Conservation (phyloP, 495 filamentous ascomycete genomes). For the Penicillium nucicola region DNA sequence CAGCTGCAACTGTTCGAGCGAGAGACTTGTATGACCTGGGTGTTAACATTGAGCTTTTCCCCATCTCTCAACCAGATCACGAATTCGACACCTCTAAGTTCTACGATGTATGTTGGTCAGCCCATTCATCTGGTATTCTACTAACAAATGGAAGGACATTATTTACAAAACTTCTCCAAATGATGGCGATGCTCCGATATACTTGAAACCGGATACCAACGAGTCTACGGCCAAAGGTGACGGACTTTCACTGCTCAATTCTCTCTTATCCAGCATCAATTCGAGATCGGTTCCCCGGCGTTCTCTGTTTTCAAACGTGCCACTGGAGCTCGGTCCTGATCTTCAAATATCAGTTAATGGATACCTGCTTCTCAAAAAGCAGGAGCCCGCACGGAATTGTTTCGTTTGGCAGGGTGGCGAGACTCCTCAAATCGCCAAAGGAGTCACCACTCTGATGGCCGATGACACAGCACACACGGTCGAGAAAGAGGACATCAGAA, state of each 20-base stretch:
- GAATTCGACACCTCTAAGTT: conserved; percentile 84
- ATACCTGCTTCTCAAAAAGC: conserved; percentile 82
- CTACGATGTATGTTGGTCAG: conserved; percentile 67
- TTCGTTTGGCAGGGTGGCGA: conserved; percentile 86
- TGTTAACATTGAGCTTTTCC: conserved; percentile 90
- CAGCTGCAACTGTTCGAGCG: conserved; percentile 77
- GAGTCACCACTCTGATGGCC: conserved; percentile 66
- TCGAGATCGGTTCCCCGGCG: conserved; percentile 86
- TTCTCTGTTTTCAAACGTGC: conserved; percentile 78
- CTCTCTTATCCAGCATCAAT: conserved; percentile 84
- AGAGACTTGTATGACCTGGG: conserved; percentile 96
- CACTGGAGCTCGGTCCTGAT: conserved; percentile 81
- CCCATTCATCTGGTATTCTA: not conserved
- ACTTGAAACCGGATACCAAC: conserved; percentile 46
- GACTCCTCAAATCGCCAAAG: conserved; percentile 72
- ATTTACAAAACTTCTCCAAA: conserved; percentile 62
- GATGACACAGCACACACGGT: conserved; percentile 71
- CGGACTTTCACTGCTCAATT: conserved; percentile 77
- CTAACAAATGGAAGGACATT: conserved; percentile 58
- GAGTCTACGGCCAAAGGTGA: conserved; percentile 55
- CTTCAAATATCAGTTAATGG: conserved; percentile 89
- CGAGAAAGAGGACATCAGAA: conserved; percentile 78
- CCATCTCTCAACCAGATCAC: conserved; percentile 70
- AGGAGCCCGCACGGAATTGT: conserved; percentile 72
- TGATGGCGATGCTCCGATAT: conserved; percentile 65